Evolutionary conservation across 148 eudicot species (phyloP), one percentile per base, ranked within the genome.

Genomic region (Amaranthus palmeri): DNA sequence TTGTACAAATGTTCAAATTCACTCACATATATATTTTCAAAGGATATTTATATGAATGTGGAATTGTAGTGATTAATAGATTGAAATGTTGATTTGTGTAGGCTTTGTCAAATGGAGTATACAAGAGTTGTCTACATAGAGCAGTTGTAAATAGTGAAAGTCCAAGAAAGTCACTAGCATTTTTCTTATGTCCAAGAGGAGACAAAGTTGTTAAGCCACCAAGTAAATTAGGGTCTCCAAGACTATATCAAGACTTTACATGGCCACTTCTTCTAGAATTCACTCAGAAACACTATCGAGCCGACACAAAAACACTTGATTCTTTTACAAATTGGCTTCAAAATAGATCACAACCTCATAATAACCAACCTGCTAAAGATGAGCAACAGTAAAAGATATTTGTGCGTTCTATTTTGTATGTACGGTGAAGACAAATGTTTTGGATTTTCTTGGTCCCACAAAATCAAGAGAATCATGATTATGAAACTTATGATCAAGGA

Each of bases 71-170:
- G 1, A 25, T 65, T 50, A n/a, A 14, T 54, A 54, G 42, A n/a
- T 70, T 63, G 1, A 15, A 15, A 25, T 55, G 54, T 72, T 72
- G 65, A 3, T 40, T 17, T 58, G 50, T 69, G 62, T 70, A 85
- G 88, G 85, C 88, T 49, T 61, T 80, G 58, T 80, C 88, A 61
- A 85, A 85, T 73, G 85, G 85, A 54, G 57, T 60, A 45, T 85
- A 82, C 85, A 80, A 79, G 80, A 85, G 85, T 73, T 80, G 88
- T 62, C 70, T 85, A 48, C 88, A 85, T 76, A 79, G 88, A 65
- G 88, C 88, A 56, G 85, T 85, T 74, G 85, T 85, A 57, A 85
- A 82, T 42, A 82, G 65, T 10, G 8, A 67, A 52, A 77, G 54
- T 9, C 68, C 83, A 15, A 75, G 88, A 65, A 80, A 85, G 70